Evolutionary conservation across 225 moss, liverwort and hornwort species (phyloP).

Genomic region (Lunularia cruciata): DNA sequence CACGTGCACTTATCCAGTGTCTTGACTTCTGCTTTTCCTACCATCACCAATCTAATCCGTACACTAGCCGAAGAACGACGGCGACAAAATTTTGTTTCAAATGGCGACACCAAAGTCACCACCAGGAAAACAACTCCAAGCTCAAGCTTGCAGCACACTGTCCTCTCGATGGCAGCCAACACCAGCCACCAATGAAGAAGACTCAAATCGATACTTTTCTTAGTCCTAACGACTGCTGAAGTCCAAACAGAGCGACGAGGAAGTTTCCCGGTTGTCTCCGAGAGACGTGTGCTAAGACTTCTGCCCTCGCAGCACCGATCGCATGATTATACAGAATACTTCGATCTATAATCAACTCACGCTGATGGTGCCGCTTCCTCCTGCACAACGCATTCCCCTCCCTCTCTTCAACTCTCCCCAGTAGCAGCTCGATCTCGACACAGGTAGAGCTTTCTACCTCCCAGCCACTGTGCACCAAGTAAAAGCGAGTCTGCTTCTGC

Average conservation of each 20-base stretch:
- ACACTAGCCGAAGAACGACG: neutral
- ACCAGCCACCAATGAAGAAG: too few species aligned
- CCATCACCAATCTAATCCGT: constrained; percentile 12
- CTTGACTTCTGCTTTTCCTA: neutral
- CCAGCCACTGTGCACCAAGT: too few species aligned
- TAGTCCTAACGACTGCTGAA: too few species aligned
- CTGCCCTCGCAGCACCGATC: constrained; percentile 4
- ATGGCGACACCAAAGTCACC: neutral
- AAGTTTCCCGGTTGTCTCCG: neutral
- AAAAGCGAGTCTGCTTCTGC: neutral
- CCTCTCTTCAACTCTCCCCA: too few species aligned
- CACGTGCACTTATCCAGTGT: neutral
- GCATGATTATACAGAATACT: neutral
- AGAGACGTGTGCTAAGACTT: constrained; percentile 1
- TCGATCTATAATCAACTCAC: neutral
- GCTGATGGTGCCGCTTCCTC: neutral
- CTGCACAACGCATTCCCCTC: too few species aligned
- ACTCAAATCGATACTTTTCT: too few species aligned
- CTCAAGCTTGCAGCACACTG: too few species aligned
- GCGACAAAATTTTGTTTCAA: neutral
- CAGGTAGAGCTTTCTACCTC: too few species aligned
- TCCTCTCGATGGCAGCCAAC: too few species aligned
- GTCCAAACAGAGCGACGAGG: neutral
- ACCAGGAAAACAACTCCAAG: neutral
- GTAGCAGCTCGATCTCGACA: too few species aligned